Base-by-base conservation (phyloP, 169 alveolate genomes). In the Cyclospora cayetanensis region DNA sequence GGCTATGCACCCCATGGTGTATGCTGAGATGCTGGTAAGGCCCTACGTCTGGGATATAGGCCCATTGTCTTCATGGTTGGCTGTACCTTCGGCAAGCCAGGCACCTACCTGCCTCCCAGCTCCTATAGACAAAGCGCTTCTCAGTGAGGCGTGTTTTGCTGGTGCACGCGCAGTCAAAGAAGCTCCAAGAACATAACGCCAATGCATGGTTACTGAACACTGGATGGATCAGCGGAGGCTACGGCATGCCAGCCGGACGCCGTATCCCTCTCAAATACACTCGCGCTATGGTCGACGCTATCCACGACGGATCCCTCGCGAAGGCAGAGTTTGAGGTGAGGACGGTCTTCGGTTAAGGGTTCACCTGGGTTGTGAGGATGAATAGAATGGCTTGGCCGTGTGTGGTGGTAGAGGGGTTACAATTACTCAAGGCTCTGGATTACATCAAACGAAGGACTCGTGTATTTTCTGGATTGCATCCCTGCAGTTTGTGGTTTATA, bases 201-300 rank as follows among this genome's bases (percentile, higher is more conserved):
- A 89, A 95, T 50, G 97, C 96, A 46, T 98, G 99, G 99, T 93
- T 98, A 39, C 91, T 98, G 82, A 98, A 98, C 95, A 98, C 99
- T 84, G 99, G 99, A 20, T 98, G 99, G 99, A 95, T 97, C 66
- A 97, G 98, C 70, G 99, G 99, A 7, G 93, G 97, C 65, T 96
- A 94, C 90, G 99, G 99, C 55, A 95, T 97, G 27, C 39, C 43
- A 18, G 93, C 92, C 29, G 99, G 99, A 22, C 93, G 95, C 41
- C 94, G 99, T 86, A 98, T 98, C 95, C 95, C 96, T 20, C 96
- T 98, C 22, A 95, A 95, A 90, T 94, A 94, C 89, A 97, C 99
- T 0, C 97, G 99, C 83, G 60, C 92, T 60, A 96, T 98, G 65
- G 96, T 98, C 60, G 99, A 97, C 94, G 98, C 97, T 3, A 98